A percentile compares a stretch with the other conserved stretches of the same genome.
These are phyloP conservation scores for Lasiosphaeria ovina DNA, from an alignment of 495 filamentous ascomycete genomes.

Conservation along the genomic window DNA sequence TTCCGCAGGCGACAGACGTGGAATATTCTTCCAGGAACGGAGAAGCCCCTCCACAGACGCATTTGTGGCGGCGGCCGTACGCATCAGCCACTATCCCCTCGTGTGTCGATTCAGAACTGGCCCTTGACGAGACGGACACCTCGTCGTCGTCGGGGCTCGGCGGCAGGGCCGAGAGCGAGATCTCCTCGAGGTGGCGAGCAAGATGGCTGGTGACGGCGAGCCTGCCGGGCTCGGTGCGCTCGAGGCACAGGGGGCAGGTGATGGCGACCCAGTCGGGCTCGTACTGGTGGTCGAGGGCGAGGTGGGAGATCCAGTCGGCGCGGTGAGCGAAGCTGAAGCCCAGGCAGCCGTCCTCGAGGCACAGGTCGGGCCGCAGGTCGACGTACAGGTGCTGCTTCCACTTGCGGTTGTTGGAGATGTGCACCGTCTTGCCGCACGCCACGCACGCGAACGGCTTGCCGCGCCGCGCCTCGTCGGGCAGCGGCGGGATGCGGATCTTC, in stretches of 20 bases:
- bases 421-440: slow-evolving; percentile 13
- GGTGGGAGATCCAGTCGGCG: slow-evolving; percentile 19
- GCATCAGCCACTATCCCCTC: too few species aligned
- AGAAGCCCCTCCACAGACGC: too few species aligned
- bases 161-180: slow-evolving; percentile 20
- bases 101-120: too few species aligned
- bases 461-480: slow-evolving; percentile 5
- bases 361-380: slow-evolving; percentile 19
- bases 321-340: slow-evolving; percentile 10
- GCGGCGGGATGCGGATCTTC: slow-evolving; percentile 16
- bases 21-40: too few species aligned
- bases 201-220: slow-evolving; percentile 11
- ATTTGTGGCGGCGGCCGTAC: too few species aligned
- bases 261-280: slow-evolving; percentile 9
- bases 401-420: slow-evolving; percentile 5
- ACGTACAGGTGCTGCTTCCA: slow-evolving; percentile 21
- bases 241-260: slow-evolving; percentile 14
- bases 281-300: slow-evolving; percentile 11
- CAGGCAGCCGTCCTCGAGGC: slow-evolving; percentile 13
- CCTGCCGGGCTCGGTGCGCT: slow-evolving; percentile 3
- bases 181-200: slow-evolving; percentile 18
- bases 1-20: too few species aligned
- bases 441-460: slow-evolving; percentile 18
- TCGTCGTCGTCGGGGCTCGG: not conserved
- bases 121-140: too few species aligned